Evolutionary conservation across 345 rosid species (phyloP).

Genomic region (Zanthoxylum bungeanum): DNA sequence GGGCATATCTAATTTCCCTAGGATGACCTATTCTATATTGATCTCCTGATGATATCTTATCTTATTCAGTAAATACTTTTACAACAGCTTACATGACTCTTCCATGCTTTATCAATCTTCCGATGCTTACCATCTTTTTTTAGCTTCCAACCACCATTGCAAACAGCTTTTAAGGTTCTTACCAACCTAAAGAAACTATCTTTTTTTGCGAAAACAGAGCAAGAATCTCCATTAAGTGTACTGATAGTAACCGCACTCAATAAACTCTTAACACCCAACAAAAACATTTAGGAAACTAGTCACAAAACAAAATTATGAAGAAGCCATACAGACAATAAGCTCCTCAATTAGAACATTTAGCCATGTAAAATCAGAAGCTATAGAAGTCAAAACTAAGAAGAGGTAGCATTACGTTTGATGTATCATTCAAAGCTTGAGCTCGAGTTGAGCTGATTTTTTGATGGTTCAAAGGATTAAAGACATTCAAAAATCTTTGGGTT

Average conservation of each 20-base stretch:
- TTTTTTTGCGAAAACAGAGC: background rate
- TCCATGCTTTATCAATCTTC: background rate
- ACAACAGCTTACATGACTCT: background rate
- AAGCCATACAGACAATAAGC: background rate
- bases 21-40: background rate
- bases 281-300: slow-evolving; percentile 5
- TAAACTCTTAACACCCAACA: background rate
- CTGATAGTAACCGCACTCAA: background rate
- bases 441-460: slow-evolving; percentile 27
- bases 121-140: too few relatives aligned
- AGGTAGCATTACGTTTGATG: slow-evolving; percentile 48
- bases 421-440: slow-evolving; percentile 25
- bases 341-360: background rate
- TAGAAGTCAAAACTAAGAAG: slow-evolving; percentile 3
- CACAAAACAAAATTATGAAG: background rate
- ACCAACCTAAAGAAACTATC: background rate
- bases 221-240: background rate
- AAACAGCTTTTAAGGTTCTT: background rate
- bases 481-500: slow-evolving; percentile 36
- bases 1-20: background rate
- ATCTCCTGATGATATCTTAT: background rate
- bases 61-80: background rate
- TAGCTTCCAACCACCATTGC: background rate
- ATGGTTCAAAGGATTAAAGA: slow-evolving; percentile 31
- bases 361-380: background rate